Base-by-base conservation (phyloP, 352 stramenopile genomes). In the Globisporangium lucens region DNA sequence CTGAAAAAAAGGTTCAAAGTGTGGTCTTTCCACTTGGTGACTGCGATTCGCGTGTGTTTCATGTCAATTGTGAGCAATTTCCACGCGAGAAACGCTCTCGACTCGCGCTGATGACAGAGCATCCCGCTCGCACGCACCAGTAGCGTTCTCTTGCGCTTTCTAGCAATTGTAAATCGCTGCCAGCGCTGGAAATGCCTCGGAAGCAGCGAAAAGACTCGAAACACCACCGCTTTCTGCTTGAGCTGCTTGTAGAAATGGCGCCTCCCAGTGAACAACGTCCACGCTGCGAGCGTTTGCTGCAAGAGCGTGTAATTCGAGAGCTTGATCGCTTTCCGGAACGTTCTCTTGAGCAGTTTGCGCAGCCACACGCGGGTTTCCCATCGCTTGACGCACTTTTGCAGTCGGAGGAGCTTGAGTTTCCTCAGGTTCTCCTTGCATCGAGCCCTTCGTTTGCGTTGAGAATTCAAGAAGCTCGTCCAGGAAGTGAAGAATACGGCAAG, bases 181-280 rank as follows among this genome's bases (percentile, higher is more conserved):
- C 82, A 87, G 0, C 43, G 56, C 2, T 46, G n/a, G 33, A 88
- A 84, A 67, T 69, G 64, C 15, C 63, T 55, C 0, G 77, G 77
- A 1, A 87, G 56, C 0, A 83, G 4, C 9, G 67, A 73, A n/a
- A 85, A 80, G 7, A 78, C 74, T 1, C 72, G 76, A 46, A 86
- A 89, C 0, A 75, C 76, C 9, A 57, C 4, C 2, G 82, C 82
- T 20, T 83, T 83, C 12, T 85, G 51, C 52, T 70, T 61, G 6
- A 87, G 72, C 0, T 58, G 15, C 12, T 56, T 47, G 2, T 47
- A 59, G 2, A 82, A 60, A 4, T 33, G 47, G 7, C 67, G 61
- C 30, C 63, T 30, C 0, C 15, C n/a, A 8, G 67, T 27, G 47
- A 80, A 80, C 15, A 30, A 57, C 17, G 51, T 72, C 82, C 82